Evolutionary conservation across 1,139 yeast species (phyloP).

Genomic region (Suhomyces choctaworum): DNA sequence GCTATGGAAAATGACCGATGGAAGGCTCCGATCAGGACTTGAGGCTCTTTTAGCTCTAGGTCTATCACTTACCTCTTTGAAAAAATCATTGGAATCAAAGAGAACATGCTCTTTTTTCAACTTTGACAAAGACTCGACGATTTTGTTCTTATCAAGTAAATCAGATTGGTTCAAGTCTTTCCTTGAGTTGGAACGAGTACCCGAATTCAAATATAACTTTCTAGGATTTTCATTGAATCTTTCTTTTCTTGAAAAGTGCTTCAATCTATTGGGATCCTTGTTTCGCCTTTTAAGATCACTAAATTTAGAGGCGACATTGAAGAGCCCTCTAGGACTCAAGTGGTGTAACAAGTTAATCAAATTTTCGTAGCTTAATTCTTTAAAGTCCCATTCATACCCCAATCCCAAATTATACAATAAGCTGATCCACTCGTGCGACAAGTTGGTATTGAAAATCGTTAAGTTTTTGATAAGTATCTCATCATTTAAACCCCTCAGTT

Average conservation of each 20-base stretch:
- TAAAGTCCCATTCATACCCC: constrained; percentile 41
- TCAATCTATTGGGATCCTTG: constrained; percentile 4
- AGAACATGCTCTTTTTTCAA: constrained; percentile 31
- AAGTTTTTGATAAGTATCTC: constrained; percentile 39
- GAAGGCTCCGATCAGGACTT: constrained; percentile 1
- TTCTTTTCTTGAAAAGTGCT: neutral
- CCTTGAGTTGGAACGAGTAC: neutral
- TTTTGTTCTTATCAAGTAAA: constrained; percentile 20
- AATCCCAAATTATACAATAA: constrained; percentile 40
- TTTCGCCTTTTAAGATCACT: constrained; percentile 22
- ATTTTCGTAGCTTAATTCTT: constrained; percentile 35
- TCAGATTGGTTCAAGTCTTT: constrained; percentile 1
- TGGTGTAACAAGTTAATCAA: constrained; percentile 33
- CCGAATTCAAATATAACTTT: neutral
- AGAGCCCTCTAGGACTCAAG: constrained; percentile 27
- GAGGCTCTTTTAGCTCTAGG: neutral
- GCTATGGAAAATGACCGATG: constrained; percentile 21
- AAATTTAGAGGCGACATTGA: constrained; percentile 28
- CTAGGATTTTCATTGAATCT: neutral
- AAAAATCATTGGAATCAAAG: constrained; percentile 32
- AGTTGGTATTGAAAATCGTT: constrained; percentile 28
- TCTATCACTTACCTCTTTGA: constrained; percentile 9
- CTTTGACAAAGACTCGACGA: constrained; percentile 23
- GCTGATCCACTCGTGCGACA: constrained; percentile 41
- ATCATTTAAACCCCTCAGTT: constrained; percentile 13